Evolutionary conservation across 495 filamentous ascomycete genomes (phyloP), one percentile per base, ranked within the genome.

Genomic region (Apiosordaria backusii): DNA sequence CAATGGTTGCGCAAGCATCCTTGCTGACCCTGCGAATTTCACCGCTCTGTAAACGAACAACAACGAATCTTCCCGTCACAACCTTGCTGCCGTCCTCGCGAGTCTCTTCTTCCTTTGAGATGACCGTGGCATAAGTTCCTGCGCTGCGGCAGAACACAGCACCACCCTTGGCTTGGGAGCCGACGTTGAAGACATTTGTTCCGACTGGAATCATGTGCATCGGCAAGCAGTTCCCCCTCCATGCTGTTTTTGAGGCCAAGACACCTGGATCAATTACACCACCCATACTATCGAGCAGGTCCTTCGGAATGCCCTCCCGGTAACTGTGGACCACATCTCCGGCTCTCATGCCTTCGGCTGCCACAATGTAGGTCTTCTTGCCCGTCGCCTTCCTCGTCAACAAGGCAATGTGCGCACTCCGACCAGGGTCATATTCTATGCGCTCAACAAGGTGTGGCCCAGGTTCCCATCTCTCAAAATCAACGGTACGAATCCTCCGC

Each of bases 341-440:
- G 5, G 89, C 91, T 61, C 94, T 84, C 89, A 96, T 90, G 25
- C 95, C 94, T 66, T 98, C 93, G 0, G 94, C 87, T 4, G 95
- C 95, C 59, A 98, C 79, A 68, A 98, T 95, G 77, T 99, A 99
- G 70, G 86, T 92, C 80, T 91, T 89, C 66, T 76, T 79, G 60
- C 83, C 81, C 4, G 85, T 90, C 66, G 83, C 85, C 60, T 91
- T 84, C 68, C 90, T 83, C 58, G 84, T 92, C 64, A 97, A 70
- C 60, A 99, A 81, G 2, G 95, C 95, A 72, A 99, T 96, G 74
- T 99, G 95, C 4, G 93, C 93, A 71, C 85, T 95, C 29, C 95
- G 90, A 59, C 92, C 92, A 1, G 95, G 95, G 70, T 99, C 95
- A 74, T 97, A 90, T 78, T 99, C 95, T 74, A 99, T 97, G 63